Percentiles rank a stretch among this genome's conserved stretches.
These are phyloP conservation scores for Hyaloscypha finlandica DNA, from an alignment of 495 filamentous ascomycete species.

Conservation along the genomic window DNA sequence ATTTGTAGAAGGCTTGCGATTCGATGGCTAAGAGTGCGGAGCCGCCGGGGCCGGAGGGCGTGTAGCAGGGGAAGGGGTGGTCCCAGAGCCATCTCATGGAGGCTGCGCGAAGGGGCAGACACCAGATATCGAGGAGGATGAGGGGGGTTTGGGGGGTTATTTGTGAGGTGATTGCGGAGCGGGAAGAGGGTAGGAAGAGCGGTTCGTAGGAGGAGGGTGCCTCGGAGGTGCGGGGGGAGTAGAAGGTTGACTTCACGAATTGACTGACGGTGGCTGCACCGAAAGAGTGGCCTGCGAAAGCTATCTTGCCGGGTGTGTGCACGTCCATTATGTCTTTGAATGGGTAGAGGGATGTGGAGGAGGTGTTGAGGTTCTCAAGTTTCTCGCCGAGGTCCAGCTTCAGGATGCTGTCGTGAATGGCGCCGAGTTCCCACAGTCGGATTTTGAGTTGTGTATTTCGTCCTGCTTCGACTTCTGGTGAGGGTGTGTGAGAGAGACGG, in stretches of 20 bases:
- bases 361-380: slow-evolving; percentile 49
- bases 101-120: slow-evolving; percentile 60
- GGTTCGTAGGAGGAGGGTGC: slow-evolving; percentile 36
- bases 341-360: slow-evolving; percentile 46
- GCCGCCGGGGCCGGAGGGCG: slow-evolving; percentile 45
- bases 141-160: slow-evolving; percentile 61
- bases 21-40: slow-evolving; percentile 60
- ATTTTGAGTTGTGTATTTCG: slow-evolving; percentile 70
- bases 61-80: slow-evolving; percentile 67
- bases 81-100: slow-evolving; percentile 58
- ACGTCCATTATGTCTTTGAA: slow-evolving; percentile 62
- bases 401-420: slow-evolving; percentile 61
- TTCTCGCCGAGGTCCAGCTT: slow-evolving; percentile 57
- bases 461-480: slow-evolving; percentile 55
- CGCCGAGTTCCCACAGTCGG: slow-evolving; percentile 69
- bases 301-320: slow-evolving; percentile 66
- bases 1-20: slow-evolving; percentile 71
- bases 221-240: slow-evolving; percentile 36
- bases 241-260: slow-evolving; percentile 71
- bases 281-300: slow-evolving; percentile 75
- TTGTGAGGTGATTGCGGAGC: slow-evolving; percentile 55
- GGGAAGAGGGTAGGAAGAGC: slow-evolving; percentile 50
- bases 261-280: slow-evolving; percentile 71
- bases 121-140: slow-evolving; percentile 75
- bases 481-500: slow-evolving; percentile 53